Evolutionary conservation across 129 eudicot species (phyloP), one percentile per base, ranked within the genome.

Genomic region (Pseudognaphalium luteoalbum): DNA sequence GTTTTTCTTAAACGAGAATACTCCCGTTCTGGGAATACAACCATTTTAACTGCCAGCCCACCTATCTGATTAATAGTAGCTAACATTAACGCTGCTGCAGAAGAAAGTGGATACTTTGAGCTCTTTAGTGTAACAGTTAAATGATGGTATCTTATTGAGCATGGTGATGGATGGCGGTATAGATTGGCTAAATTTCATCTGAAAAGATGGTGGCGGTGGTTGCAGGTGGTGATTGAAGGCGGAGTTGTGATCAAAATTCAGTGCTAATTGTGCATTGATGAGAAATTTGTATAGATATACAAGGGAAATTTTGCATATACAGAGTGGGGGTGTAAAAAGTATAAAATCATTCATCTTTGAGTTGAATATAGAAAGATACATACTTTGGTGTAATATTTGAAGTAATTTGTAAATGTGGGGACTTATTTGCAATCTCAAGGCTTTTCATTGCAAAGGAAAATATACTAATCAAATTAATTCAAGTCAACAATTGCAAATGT

Each of bases 1-100:
- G 78, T 87, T 63, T 82, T 90, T 80, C 87, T 86, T 67, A 92
- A 85, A 78, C 80, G 73, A 7, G 87, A 81, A 35, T 29, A 78
- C 58, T 34, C 80, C 37, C 39, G 20, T 42, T 44, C 81, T 37
- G 75, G 51, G 68, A 82, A 66, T 83, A 37, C 77, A 12, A 6
- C 62, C 20, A 17, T 70, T 20, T 21, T 61, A 29, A 5, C 66
- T 56, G 32, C 62, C 63, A 54, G 37, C 75, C 80, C 83, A 8
- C 32, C 42, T 33, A 44, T 80, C 21, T 80, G 75, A 73, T 37
- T 25, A 12, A 17, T 29, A 5, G 67, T 54, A 29, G 39, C 32
- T 21, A 76, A 76, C 16, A n/a, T 1, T 4, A 20, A 6, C 5
- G 57, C 42, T 47, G 30, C 39, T 70, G 25, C 3, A 25, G 21